These are phyloP conservation scores for Phytophthora crassamura DNA, from an alignment of 352 stramenopile genomes.

Conservation along the genomic window DNA sequence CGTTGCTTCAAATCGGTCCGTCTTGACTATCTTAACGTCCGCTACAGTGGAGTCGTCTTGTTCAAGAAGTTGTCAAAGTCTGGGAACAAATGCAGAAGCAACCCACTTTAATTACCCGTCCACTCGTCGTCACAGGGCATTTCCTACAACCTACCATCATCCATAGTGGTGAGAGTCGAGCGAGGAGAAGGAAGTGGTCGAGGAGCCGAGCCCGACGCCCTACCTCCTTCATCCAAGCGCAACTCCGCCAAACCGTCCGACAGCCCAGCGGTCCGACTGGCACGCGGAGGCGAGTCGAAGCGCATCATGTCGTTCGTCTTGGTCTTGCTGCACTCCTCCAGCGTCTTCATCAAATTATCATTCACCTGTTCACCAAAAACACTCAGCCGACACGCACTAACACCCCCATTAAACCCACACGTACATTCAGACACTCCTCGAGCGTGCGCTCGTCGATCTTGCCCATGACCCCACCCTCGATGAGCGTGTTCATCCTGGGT, in stretches of 20 bases:
- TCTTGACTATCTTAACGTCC: neutral
- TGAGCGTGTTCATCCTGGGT: conserved; percentile 88
- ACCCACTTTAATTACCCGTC: conserved; percentile 12
- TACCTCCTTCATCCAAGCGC: conserved; percentile 41
- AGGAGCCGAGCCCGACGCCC: conserved; percentile 2
- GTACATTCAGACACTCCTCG: conserved; percentile 84
- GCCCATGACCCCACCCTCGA: conserved; percentile 85
- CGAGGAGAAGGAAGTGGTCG: conserved; percentile 22
- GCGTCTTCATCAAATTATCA: conserved; percentile 79
- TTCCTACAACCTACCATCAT: conserved; percentile 51
- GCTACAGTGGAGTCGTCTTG: conserved; percentile 33
- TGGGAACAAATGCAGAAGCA: conserved; percentile 17
- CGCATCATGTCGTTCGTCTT: conserved; percentile 52
- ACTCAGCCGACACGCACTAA: neutral
- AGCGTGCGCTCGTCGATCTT: conserved; percentile 86
- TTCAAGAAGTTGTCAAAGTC: conserved; percentile 62
- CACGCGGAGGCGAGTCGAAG: conserved; percentile 64
- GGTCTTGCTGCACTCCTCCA: conserved; percentile 62
- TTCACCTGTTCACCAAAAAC: conserved; percentile 58
- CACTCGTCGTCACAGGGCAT: conserved; percentile 18
- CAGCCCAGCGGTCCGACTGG: conserved; percentile 29
- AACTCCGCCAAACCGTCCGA: conserved; percentile 34
- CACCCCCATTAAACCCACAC: conserved; percentile 5
- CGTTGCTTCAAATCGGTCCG: conserved; percentile 7
- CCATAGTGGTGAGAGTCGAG: conserved; percentile 44